Base-by-base conservation (phyloP, 768 basidiomycete genomes). In the Panus rudis region DNA sequence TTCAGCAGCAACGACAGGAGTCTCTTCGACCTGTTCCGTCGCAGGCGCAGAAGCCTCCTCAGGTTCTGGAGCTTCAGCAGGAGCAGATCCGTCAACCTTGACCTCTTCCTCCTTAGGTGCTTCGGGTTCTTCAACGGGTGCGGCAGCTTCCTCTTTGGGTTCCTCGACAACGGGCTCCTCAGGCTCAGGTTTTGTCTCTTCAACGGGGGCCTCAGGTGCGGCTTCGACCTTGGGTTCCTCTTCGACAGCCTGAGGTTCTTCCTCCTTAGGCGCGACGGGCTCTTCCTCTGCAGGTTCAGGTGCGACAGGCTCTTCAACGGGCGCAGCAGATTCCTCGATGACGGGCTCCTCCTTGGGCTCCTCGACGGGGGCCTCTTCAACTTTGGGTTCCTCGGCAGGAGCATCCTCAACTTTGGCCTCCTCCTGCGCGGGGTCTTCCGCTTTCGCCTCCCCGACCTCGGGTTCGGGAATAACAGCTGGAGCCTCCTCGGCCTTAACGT, bases 181-280 rank as follows among this genome's bases (percentile, higher is more conserved):
- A 20, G 11, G 8, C 7, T n/a, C 23, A 28, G 39, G 47, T 16
- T 30, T 26, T 16, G 11, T 22, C 27, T 50, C 53, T 19, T 39
- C 30, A 19, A 28, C 45, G 10, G 40, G 14, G 13, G 27, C 20
- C 19, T 42, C 19, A 17, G 39, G 34, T 13, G 4, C 21, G 21
- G 12, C 39, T 22, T 43, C n/a, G 13, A 27, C 35, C 24, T 34
- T 41, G 12, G 19, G 21, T 10, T 16, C 30, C 16, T 40, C 39
- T 13, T 28, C 14, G 22, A 30, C 21, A 30, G 38, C 25, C 27
- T 26, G 19, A 16, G 33, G 31, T 23, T 25, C 39, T 24, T 51
- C 38, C 3, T 37, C 48, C 5, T 7, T 33, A 19, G 28, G 43
- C 33, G 16, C 35, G 25, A 27, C 19, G 30, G 17, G 13, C 17